Conservation (phyloP, 768 basidiomycete genomes). For the Mycena latifolia region DNA sequence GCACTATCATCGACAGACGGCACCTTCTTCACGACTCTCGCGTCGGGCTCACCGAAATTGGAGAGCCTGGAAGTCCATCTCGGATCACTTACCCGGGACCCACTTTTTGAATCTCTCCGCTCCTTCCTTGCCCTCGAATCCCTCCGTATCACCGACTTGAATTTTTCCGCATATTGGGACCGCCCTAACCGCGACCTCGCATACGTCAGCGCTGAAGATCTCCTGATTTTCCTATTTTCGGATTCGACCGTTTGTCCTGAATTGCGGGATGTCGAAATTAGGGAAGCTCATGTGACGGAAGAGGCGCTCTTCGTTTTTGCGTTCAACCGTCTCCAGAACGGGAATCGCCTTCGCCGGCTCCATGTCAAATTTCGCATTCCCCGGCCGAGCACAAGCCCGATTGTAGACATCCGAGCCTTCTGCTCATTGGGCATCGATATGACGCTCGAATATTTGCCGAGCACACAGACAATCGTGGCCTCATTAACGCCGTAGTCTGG, state of each 20-base stretch:
- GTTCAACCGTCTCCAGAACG: background rate
- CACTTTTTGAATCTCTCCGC: background rate
- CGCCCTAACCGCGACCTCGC: background rate
- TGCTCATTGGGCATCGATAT: background rate
- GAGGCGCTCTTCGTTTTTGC: background rate
- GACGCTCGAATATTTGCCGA: background rate
- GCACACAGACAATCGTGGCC: background rate
- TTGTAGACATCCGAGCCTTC: background rate
- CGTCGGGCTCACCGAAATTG: background rate
- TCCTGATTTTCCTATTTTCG: background rate
- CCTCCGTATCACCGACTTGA: background rate
- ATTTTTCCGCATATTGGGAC: background rate
- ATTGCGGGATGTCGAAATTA: background rate
- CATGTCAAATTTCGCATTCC: background rate
- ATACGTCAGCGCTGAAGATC: background rate
- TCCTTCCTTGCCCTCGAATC: background rate
- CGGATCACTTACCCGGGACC: background rate
- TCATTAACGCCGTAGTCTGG: background rate
- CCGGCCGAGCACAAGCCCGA: background rate
- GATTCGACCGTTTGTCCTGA: background rate
- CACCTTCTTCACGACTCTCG: background rate
- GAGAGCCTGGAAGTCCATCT: background rate
- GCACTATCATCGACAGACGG: background rate
- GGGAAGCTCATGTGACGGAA: background rate
- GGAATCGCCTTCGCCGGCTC: background rate